A percentile compares a stretch with the other conserved stretches of the same genome.
phyloP scores from a whole-genome alignment of 345 rosid species.

The Streptanthus diversifolius region DNA sequence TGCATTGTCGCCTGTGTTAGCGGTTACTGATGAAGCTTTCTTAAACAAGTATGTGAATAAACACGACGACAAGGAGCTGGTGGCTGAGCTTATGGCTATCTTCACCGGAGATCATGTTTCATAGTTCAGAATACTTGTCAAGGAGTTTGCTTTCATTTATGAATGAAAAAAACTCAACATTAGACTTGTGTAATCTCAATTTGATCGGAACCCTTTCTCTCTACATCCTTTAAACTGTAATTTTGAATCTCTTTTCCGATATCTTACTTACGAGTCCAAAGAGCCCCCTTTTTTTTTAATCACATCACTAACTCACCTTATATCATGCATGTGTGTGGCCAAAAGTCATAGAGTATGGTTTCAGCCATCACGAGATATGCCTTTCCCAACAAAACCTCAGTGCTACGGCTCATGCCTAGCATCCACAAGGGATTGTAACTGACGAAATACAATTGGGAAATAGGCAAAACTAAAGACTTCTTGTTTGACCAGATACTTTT shows the following conservation, averaged over 20 bases:
- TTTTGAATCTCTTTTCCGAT: too few species aligned
- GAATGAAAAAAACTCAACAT: not conserved
- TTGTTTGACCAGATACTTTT: too few species aligned
- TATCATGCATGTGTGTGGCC: not conserved
- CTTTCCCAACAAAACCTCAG: too few species aligned
- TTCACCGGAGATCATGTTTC: not conserved
- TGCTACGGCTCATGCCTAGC: too few species aligned
- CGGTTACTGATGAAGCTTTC: not conserved
- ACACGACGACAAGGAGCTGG: not conserved
- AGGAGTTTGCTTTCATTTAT: not conserved
- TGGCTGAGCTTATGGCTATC: conserved; percentile 9
- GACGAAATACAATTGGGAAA: too few species aligned
- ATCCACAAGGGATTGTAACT: too few species aligned
- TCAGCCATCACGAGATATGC: too few species aligned
- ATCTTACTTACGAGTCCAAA: not conserved
- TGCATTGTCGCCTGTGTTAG: not conserved
- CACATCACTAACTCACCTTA: not conserved
- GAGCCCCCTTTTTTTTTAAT: too few species aligned
- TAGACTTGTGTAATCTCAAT: not conserved
- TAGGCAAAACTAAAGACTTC: too few species aligned
- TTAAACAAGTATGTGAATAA: not conserved
- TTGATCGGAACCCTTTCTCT: not conserved
- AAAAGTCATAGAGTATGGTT: too few species aligned
- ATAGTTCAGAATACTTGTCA: not conserved
- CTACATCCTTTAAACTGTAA: not conserved